Base-by-base conservation (phyloP, 805 yeast genomes). In the Myxozyma neotropica region DNA sequence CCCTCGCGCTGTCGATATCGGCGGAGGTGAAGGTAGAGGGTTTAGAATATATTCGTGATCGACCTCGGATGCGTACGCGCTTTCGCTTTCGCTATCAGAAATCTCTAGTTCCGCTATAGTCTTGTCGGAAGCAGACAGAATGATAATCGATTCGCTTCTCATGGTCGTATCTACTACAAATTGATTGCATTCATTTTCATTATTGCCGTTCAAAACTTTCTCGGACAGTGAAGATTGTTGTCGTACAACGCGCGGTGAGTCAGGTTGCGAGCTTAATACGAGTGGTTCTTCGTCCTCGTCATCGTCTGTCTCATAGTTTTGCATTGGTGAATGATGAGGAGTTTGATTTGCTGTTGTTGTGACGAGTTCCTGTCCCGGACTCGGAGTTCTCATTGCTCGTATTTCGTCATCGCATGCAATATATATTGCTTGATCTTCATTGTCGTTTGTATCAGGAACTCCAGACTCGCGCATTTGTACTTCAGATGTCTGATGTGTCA, bases 41-140 rank as follows among this genome's bases (percentile, higher is more conserved):
- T 24, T 12, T 13, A 17, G 15, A n/a, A 26, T 38, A 24, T 27
- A 29, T n/a, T 54, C 44, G 23, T 24, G 24, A 26, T 44, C 42
- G 10, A 40, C 53, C n/a, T 43, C 47, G 15, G 31, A 21, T 6
- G n/a, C 6, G 52, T 45, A 27, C 7, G 15, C 23, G 8, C 43
- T 29, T 31, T 57, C 60, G 47, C 24, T 27, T 35, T 57, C 60
- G 31, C 60, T 52, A 24, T 57, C 60, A 21, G 58, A 35, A 23
- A 55, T 40, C 13, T 42, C 55, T 29, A 29, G 7, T 38, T 6
- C 7, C 17, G 6, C 21, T 8, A 15, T 38, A 17, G 17, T 38
- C 8, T 13, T 15, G n/a, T 38, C 13, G 13, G 13, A 38, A 7
- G n/a, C 42, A 15, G 42, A 38, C 42, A 38, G n/a, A 38, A 38